Evolutionary conservation across 305 asterid species (phyloP).

Genomic region (Andrographis paniculata): DNA sequence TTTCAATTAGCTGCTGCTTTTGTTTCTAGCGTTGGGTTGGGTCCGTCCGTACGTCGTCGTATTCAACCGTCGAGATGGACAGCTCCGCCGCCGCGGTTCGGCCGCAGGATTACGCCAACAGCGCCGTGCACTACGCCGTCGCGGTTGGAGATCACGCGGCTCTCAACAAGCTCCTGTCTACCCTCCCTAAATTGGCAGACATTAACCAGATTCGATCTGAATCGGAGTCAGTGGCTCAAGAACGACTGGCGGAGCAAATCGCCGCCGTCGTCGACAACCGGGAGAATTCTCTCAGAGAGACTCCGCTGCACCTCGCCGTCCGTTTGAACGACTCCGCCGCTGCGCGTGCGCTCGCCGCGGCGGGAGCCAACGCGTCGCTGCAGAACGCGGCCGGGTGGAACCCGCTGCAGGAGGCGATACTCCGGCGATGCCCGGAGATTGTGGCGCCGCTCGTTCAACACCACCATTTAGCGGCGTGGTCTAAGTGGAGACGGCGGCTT

Average conservation of each 20-base stretch:
- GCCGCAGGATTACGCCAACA: slow-evolving; percentile 59
- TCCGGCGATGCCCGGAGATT: slow-evolving; percentile 67
- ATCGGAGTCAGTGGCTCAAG: slow-evolving; percentile 55
- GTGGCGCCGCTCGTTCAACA: slow-evolving; percentile 56
- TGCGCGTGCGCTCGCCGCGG: slow-evolving; percentile 45
- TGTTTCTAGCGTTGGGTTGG: too few species aligned
- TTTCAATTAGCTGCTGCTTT: too few species aligned
- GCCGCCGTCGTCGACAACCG: slow-evolving; percentile 68
- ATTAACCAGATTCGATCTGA: slow-evolving; percentile 42
- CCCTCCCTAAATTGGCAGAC: slow-evolving; percentile 46
- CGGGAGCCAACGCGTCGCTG: slow-evolving; percentile 74
- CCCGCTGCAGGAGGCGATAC: slow-evolving; percentile 75
- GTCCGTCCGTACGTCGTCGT: too few species aligned
- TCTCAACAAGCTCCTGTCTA: slow-evolving; percentile 40
- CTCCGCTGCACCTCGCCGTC: slow-evolving; percentile 86
- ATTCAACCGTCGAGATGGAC: too few species aligned
- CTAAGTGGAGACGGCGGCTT: slow-evolving; percentile 81
- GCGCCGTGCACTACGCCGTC: slow-evolving; percentile 78
- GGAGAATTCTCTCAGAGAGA: slow-evolving; percentile 57
- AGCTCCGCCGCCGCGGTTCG: slow-evolving; percentile 31
- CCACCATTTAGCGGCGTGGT: slow-evolving; percentile 76
- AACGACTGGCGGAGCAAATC: slow-evolving; percentile 49
- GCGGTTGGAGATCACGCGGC: slow-evolving; percentile 51
- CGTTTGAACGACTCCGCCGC: slow-evolving; percentile 64
- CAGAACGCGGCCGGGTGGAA: slow-evolving; percentile 90